A percentile compares a stretch with the other conserved stretches of the same genome.
These are phyloP conservation scores for Fusarium continuum DNA, from an alignment of 2,329 filamentous ascomycete genomes.

Conservation along the genomic window DNA sequence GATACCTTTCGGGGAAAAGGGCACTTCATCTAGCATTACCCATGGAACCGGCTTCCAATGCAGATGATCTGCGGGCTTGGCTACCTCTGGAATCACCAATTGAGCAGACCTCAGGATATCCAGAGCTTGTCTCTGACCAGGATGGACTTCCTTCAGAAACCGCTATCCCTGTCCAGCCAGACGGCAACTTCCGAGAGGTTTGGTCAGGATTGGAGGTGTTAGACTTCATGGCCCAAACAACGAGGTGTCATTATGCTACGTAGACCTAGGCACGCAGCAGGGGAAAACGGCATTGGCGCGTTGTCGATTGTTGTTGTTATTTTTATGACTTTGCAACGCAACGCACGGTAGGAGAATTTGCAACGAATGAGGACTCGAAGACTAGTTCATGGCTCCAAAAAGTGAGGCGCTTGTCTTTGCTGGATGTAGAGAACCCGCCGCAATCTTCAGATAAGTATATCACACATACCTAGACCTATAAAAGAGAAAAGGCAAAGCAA, in stretches of 20 bases:
- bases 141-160: constrained; percentile 3
- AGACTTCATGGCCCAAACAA: constrained; percentile 13
- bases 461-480: constrained; percentile 3
- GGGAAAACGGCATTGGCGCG: not conserved
- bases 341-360: not conserved
- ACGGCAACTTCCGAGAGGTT: constrained; percentile 31
- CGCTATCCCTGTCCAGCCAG: constrained; percentile 12
- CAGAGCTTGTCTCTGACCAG: not conserved
- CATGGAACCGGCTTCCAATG: constrained; percentile 13
- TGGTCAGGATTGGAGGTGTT: constrained; percentile 2
- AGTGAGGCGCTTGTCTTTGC: constrained; percentile 2
- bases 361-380: not conserved
- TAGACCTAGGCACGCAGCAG: constrained; percentile 8
- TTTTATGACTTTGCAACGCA: not conserved
- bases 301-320: not conserved
- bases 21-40: constrained; percentile 1
- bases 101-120: constrained; percentile 22
- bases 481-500: constrained; percentile 2
- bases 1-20: not conserved
- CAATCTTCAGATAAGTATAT: constrained; percentile 6
- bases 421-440: not conserved
- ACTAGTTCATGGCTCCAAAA: not conserved
- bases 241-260: constrained; percentile 18
- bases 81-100: constrained; percentile 30
- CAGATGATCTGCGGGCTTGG: constrained; percentile 36